These are phyloP conservation scores for Xylaria sp. DNA, from an alignment of 2,329 filamentous ascomycete genomes.

Conservation along the genomic window DNA sequence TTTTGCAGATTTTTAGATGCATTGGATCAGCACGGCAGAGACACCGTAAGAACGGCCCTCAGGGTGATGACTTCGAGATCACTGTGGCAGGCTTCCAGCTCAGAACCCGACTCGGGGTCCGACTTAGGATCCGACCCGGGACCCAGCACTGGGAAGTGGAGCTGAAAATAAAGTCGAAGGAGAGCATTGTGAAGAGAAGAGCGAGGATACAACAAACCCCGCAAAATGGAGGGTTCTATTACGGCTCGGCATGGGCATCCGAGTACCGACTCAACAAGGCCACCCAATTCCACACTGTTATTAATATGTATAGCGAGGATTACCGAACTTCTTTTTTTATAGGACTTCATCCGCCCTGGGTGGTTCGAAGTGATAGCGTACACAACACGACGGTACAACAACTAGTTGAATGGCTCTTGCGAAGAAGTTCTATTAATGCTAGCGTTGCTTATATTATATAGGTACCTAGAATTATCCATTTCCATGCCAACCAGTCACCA, in stretches of 20 bases:
- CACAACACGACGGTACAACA: not conserved
- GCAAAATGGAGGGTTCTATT: not conserved
- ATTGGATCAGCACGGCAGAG: too few relatives aligned
- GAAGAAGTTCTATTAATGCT: conserved; percentile 28
- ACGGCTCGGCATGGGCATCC: not conserved
- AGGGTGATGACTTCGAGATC: too few relatives aligned
- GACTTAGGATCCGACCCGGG: too few relatives aligned
- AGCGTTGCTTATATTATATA: conserved; percentile 14
- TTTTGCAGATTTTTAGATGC: too few relatives aligned
- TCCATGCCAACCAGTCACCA: conserved; percentile 8
- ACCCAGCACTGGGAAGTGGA: not conserved
- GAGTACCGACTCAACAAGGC: not conserved
- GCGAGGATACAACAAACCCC: not conserved
- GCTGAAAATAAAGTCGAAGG: not conserved
- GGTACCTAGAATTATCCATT: conserved; percentile 8
- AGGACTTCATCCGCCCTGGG: not conserved
- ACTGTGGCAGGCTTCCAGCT: too few relatives aligned
- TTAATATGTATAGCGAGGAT: conserved; percentile 21
- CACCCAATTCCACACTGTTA: not conserved
- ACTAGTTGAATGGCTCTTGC: conserved; percentile 19
- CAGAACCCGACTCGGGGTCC: too few relatives aligned
- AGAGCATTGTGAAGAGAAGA: not conserved
- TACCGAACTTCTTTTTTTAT: not conserved
- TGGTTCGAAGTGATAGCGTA: not conserved
- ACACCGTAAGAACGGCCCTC: too few relatives aligned